Evolutionary conservation across 176 grass and related monocot genomes (phyloP).

Genomic region (Oryza rufipogon): DNA sequence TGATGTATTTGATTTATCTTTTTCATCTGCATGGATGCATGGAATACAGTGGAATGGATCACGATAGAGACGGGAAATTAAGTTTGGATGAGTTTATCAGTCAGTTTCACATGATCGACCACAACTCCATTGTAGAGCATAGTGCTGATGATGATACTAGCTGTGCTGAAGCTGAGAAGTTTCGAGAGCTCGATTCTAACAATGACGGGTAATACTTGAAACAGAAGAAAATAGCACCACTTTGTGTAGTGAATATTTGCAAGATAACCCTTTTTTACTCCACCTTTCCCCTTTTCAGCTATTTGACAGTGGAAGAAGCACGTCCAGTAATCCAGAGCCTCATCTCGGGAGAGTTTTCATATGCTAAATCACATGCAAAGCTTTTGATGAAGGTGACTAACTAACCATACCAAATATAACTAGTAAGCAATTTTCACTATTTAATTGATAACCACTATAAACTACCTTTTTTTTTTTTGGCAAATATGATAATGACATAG

Average conservation of each 20-base stretch:
- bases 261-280: background rate
- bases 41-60: constrained; percentile 42
- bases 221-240: background rate
- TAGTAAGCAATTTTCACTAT: background rate
- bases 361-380: constrained; percentile 31
- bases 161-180: constrained; percentile 25
- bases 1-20: background rate
- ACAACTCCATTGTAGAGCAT: background rate
- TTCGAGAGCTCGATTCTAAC: constrained; percentile 47
- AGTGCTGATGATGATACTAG: background rate
- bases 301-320: constrained; percentile 51
- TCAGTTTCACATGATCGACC: constrained; percentile 13
- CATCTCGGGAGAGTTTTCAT: constrained; percentile 43
- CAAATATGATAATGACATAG: constrained; percentile 15
- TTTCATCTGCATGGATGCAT: background rate
- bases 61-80: constrained; percentile 41
- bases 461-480: background rate
- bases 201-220: constrained; percentile 26
- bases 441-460: background rate
- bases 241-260: background rate
- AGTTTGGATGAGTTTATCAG: constrained; percentile 39
- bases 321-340: constrained; percentile 42
- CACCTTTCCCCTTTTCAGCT: background rate
- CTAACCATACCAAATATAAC: background rate
- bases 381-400: constrained; percentile 43